These are phyloP conservation scores for Tricholoma flavovirens DNA, from an alignment of 768 basidiomycete genomes.

Conservation along the genomic window DNA sequence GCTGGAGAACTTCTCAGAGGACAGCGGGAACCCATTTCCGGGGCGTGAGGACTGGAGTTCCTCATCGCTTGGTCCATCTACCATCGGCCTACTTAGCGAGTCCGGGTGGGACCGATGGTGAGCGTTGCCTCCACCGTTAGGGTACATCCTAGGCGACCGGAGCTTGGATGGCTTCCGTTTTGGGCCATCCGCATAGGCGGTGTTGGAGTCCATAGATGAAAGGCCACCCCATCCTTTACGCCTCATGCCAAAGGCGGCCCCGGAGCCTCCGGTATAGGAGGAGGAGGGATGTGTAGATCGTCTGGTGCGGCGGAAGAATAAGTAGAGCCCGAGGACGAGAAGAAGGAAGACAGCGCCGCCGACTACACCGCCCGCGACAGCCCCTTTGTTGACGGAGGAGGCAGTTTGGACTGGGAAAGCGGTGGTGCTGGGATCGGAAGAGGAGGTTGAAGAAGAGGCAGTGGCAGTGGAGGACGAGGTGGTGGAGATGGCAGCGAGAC, in stretches of 20 bases:
- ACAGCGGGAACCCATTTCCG: slow-evolving; percentile 3
- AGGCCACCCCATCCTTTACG: slow-evolving; percentile 17
- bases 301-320: slow-evolving; percentile 12
- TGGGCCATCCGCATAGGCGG: background rate
- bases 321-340: slow-evolving; percentile 25
- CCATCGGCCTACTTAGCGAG: background rate
- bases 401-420: slow-evolving; percentile 13
- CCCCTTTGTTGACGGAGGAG: slow-evolving; percentile 30
- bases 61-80: slow-evolving; percentile 4
- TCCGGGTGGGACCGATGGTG: slow-evolving; percentile 6
- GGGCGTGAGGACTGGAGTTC: slow-evolving; percentile 6
- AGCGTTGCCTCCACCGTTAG: background rate
- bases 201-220: slow-evolving; percentile 13
- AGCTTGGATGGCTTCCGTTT: background rate
- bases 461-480: slow-evolving; percentile 10
- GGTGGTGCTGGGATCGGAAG: slow-evolving; percentile 8
- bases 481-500: slow-evolving; percentile 19
- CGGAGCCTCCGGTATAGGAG: background rate
- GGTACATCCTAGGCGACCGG: slow-evolving; percentile 1
- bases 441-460: background rate
- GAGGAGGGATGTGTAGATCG: background rate
- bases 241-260: background rate
- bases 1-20: slow-evolving; percentile 14
- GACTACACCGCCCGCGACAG: slow-evolving; percentile 48
- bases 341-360: slow-evolving; percentile 37